Evolutionary conservation across 2,329 filamentous ascomycete species (phyloP).

Genomic region (Colletotrichum sp.): DNA sequence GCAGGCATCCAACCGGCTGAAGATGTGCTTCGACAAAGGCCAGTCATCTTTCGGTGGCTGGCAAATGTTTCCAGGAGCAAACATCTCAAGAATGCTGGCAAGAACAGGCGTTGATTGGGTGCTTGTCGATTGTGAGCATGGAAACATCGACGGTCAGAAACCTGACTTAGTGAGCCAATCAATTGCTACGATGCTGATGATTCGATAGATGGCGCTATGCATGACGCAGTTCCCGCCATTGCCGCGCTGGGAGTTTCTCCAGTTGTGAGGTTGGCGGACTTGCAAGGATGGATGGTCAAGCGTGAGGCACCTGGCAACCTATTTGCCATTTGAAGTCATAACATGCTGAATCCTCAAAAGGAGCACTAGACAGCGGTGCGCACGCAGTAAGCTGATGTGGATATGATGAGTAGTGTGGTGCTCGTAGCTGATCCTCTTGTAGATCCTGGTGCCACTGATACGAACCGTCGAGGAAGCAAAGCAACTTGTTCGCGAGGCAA

Average conservation of each 20-base stretch:
- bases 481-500: background rate
- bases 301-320: slow-evolving; percentile 36
- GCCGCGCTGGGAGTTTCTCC: slow-evolving; percentile 48
- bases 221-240: slow-evolving; percentile 58
- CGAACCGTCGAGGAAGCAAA: background rate
- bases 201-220: slow-evolving; percentile 49
- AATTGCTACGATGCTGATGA: slow-evolving; percentile 30
- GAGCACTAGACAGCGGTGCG: background rate
- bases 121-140: background rate
- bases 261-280: slow-evolving; percentile 58
- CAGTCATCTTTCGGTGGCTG: background rate
- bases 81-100: background rate
- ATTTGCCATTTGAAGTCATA: background rate
- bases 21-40: background rate
- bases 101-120: background rate
- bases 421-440: accelerated
- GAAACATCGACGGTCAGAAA: background rate
- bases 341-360: background rate
- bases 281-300: slow-evolving; percentile 61
- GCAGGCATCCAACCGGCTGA: background rate
- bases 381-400: background rate
- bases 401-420: background rate
- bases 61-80: background rate
- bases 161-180: background rate
- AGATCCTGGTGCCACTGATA: background rate